Evolutionary conservation across 495 filamentous ascomycete species (phyloP).

Genomic region (Trichoderma erinaceum): DNA sequence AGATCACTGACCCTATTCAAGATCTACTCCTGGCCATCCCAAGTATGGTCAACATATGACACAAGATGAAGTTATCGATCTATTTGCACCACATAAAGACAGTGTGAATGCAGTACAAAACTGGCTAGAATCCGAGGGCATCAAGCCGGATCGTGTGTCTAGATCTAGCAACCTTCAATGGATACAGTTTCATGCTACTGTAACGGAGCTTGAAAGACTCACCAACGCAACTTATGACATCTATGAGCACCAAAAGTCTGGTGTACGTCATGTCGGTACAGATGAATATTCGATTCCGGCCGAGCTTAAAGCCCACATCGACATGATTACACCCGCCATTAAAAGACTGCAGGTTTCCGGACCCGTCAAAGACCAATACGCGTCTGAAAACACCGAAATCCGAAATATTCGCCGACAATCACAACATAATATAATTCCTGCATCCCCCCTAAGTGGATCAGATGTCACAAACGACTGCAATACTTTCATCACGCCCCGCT

Average conservation of each 20-base stretch:
- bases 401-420: neutral
- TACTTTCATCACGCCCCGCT: neutral
- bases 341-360: neutral
- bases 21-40: neutral
- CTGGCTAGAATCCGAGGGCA: neutral
- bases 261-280: neutral
- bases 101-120: neutral
- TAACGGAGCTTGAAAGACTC: neutral
- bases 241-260: neutral
- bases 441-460: neutral
- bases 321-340: neutral
- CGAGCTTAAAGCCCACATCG: neutral
- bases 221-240: neutral
- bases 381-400: neutral
- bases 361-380: no score
- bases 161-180: neutral
- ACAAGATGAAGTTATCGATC: neutral
- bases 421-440: neutral
- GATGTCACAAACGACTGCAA: neutral
- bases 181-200: neutral
- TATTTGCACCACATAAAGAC: neutral
- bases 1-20: neutral
- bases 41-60: neutral
- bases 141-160: neutral
- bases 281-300: neutral